Evolutionary conservation across 2,329 filamentous ascomycete species (phyloP).

Genomic region (Biscogniauxia marginata): DNA sequence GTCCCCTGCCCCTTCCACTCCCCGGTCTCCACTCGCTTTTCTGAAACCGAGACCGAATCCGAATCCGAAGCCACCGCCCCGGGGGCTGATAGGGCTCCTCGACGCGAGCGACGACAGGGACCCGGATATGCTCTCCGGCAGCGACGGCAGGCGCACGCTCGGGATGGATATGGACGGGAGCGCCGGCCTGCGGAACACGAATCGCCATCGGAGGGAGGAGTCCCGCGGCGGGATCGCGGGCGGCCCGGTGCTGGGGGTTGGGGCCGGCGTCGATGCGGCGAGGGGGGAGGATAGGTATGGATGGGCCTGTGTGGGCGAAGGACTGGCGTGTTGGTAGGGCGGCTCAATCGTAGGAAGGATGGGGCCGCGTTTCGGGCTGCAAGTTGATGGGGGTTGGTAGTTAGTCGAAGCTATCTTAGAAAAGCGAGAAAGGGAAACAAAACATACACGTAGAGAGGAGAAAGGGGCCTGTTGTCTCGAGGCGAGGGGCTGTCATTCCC

Average conservation of each 20-base stretch:
- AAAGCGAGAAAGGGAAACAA: not conserved
- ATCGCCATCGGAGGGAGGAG: constrained; percentile 17
- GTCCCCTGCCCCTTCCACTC: constrained; percentile 1
- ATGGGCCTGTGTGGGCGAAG: not conserved
- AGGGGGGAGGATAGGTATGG: too few relatives aligned
- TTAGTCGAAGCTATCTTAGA: not conserved
- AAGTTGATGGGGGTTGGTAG: not conserved
- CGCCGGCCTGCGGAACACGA: constrained; percentile 11
- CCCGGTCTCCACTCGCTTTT: not conserved
- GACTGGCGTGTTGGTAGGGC: constrained; percentile 3
- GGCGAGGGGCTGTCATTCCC: not conserved
- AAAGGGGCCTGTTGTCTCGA: not conserved
- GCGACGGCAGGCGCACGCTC: constrained; percentile 8
- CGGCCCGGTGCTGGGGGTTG: constrained; percentile 2
- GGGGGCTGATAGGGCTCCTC: not conserved
- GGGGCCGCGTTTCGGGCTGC: not conserved
- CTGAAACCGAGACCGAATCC: not conserved
- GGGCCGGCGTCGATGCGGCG: too few relatives aligned
- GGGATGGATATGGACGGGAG: constrained; percentile 10
- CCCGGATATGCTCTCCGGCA: not conserved
- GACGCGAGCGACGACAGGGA: not conserved
- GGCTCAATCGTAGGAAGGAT: not conserved
- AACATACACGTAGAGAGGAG: not conserved
- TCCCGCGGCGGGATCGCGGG: constrained; percentile 21
- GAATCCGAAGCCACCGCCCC: too few relatives aligned